Percentiles rank a stretch among this genome's conserved stretches.
phyloP scores from a whole-genome alignment of 2,329 filamentous ascomycete genomes.

The Colletotrichum magnum region DNA sequence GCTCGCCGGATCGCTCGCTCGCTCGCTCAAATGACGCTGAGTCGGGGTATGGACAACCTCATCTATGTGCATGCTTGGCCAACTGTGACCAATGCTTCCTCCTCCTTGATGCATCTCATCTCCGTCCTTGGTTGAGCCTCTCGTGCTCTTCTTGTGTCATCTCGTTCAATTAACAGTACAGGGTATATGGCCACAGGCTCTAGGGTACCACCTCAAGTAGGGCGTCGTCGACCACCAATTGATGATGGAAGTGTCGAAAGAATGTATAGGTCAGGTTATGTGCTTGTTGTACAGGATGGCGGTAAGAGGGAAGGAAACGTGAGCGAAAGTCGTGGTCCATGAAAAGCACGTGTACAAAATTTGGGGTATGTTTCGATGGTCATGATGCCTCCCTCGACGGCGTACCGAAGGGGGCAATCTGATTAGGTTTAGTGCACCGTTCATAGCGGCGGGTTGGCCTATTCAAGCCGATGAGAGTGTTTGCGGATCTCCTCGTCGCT shows the following conservation, averaged over 20 bases:
- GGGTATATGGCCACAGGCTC: constrained; percentile 31
- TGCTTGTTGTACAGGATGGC: constrained; percentile 30
- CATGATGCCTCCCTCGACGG: not conserved
- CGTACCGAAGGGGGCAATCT: not conserved
- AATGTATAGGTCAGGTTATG: constrained; percentile 25
- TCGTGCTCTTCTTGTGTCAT: constrained; percentile 23
- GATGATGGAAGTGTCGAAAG: constrained; percentile 15
- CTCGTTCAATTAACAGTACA: constrained; percentile 35
- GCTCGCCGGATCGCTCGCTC: constrained; percentile 24
- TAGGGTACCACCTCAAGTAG: constrained; percentile 13
- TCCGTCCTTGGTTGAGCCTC: constrained; percentile 26
- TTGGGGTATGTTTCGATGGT: constrained; percentile 6
- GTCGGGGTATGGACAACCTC: constrained; percentile 38
- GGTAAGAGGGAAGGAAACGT: constrained; percentile 29
- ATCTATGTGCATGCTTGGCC: constrained; percentile 36
- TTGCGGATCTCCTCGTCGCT: constrained; percentile 80
- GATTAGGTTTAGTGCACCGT: not conserved
- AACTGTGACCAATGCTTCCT: constrained; percentile 9
- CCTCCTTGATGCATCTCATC: not conserved
- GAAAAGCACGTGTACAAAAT: constrained; percentile 25
- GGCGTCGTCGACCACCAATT: constrained; percentile 12
- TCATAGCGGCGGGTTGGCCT: constrained; percentile 26
- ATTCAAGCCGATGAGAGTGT: constrained; percentile 66
- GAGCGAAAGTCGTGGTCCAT: constrained; percentile 33
- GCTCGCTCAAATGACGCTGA: constrained; percentile 40